Base-by-base conservation (phyloP, 306 rosid species). In the Trichosanthes truncata region DNA sequence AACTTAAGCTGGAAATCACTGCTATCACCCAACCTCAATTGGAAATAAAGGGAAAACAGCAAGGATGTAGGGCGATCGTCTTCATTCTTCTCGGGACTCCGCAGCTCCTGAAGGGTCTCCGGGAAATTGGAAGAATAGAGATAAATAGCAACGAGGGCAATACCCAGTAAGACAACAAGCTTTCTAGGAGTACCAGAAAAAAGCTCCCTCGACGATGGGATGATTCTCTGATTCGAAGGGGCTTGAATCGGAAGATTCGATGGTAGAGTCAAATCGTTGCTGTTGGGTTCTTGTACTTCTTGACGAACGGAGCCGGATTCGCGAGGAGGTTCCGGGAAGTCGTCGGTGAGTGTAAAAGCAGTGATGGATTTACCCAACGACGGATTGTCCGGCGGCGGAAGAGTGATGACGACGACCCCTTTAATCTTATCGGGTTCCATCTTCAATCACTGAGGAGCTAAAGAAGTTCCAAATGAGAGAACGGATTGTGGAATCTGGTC, bases 301-400 rank as follows among this genome's bases (percentile, higher is more conserved):
- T 61, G 80, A 12, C 67, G 76, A 26, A 35, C 40, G 1, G 26
- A 52, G 36, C 13, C 36, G 75, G 74, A 68, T 20, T 26, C 82
- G 53, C 45, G 67, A 21, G 77, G 12, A 49, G 78, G 43, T 74
- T 74, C 78, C 73, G 79, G 79, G 55, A 84, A 76, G 80, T 87
- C 81, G 79, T 83, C 61, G 49, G 83, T 82, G 84, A 86, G 31
- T 29, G 96, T 85, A 66, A 90, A 82, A 77, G 97, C 97, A 48
- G 96, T 92, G 69, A 92, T 89, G 74, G 92, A 90, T 87, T 92
- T 92, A n/a, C 97, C 96, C 29, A 89, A 31, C 35, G 92, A 90
- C 21, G 97, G 97, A 52, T 90, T 90, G 63, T 90, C 84, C 26
- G 91, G 86, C 20, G 97, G 97, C 77, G 97, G 97, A 83, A 92